phyloP scores from a whole-genome alignment of 805 yeast genomes.

The Myxozyma neotropica region DNA sequence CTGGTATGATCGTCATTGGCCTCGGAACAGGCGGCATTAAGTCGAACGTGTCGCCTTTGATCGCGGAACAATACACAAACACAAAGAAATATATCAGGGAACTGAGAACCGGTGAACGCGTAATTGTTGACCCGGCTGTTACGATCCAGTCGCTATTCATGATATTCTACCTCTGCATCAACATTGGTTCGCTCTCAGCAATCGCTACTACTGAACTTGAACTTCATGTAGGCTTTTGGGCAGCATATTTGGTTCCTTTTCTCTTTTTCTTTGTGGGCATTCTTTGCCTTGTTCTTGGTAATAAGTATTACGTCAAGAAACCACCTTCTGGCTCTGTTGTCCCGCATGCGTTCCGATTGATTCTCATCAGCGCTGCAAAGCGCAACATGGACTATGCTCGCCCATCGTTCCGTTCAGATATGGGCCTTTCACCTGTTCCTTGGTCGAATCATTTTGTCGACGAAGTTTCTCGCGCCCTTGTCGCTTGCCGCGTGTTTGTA shows the following conservation, averaged over 20 bases:
- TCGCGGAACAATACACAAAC: constrained; percentile 73
- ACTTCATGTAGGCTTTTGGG: constrained; percentile 58
- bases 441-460: constrained; percentile 77
- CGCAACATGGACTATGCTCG: constrained; percentile 58
- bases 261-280: constrained; percentile 65
- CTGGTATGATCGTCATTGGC: constrained; percentile 63
- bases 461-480: constrained; percentile 64
- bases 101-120: constrained; percentile 63
- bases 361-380: constrained; percentile 49
- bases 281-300: constrained; percentile 55
- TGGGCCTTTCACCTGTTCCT: constrained; percentile 43
- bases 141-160: constrained; percentile 75
- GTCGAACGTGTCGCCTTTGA: constrained; percentile 71
- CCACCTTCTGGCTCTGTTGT: constrained; percentile 66
- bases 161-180: constrained; percentile 75
- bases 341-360: constrained; percentile 53
- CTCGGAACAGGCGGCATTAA: constrained; percentile 82
- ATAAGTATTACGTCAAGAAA: constrained; percentile 56
- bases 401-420: constrained; percentile 56
- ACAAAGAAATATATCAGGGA: constrained; percentile 61
- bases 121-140: constrained; percentile 67
- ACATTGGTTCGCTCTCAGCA: constrained; percentile 72
- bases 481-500: constrained; percentile 72
- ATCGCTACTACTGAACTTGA: constrained; percentile 79
- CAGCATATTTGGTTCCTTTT: constrained; percentile 68